A percentile compares a stretch with the other conserved stretches of the same genome.
Evolutionary conservation across 148 eudicot genomes (phyloP).

Genomic region (Rhododendron ovatum): DNA sequence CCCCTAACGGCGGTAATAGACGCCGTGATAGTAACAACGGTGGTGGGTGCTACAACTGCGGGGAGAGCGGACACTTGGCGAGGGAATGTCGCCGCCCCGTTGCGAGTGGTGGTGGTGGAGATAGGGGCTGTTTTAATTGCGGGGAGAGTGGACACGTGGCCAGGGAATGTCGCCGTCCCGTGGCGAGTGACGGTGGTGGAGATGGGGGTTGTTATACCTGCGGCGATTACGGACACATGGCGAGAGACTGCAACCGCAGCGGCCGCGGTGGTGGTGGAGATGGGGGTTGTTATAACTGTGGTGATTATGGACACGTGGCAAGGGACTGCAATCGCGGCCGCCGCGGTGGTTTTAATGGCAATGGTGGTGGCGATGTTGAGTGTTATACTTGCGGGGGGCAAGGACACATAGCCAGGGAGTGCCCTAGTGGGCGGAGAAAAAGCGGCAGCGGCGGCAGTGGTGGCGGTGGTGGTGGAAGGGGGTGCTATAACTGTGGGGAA

Average conservation of each 20-base stretch:
- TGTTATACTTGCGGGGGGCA: not conserved
- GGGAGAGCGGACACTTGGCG: slow-evolving; percentile 29
- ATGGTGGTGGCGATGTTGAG: slow-evolving; percentile 9
- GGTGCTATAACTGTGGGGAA: slow-evolving; percentile 36
- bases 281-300: slow-evolving; percentile 22
- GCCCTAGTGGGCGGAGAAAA: slow-evolving; percentile 3
- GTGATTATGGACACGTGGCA: slow-evolving; percentile 39
- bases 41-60: slow-evolving; percentile 25
- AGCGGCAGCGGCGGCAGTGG: slow-evolving; percentile 17
- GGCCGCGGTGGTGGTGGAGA: slow-evolving; percentile 17
- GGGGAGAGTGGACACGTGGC: slow-evolving; percentile 33
- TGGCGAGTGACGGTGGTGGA: slow-evolving; percentile 27
- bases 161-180: slow-evolving; percentile 23
- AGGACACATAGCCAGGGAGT: not conserved
- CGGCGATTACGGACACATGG: slow-evolving; percentile 25
- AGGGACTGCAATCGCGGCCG: slow-evolving; percentile 39
- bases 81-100: slow-evolving; percentile 25
- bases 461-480: slow-evolving; percentile 8
- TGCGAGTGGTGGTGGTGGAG: slow-evolving; percentile 25
- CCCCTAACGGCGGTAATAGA: slow-evolving; percentile 23
- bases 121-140: slow-evolving; percentile 24
- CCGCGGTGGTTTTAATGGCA: slow-evolving; percentile 12
- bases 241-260: slow-evolving; percentile 25
- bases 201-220: slow-evolving; percentile 29
- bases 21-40: slow-evolving; percentile 4